These are phyloP conservation scores for Aegilops sharonensis DNA, from an alignment of 176 grass and related monocot species.

Conservation along the genomic window DNA sequence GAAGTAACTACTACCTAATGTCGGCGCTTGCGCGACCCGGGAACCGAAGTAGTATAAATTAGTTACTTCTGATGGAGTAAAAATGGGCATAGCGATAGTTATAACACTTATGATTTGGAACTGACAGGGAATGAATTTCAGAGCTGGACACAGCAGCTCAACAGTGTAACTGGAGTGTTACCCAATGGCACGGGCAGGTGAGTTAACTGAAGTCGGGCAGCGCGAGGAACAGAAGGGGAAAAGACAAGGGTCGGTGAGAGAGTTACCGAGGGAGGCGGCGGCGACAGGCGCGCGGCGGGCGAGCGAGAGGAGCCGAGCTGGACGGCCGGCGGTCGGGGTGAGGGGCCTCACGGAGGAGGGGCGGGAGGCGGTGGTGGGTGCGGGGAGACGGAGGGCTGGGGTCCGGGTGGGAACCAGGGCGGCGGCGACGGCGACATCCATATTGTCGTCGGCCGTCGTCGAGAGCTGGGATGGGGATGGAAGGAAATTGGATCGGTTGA, in stretches of 20 bases:
- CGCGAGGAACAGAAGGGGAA: no score
- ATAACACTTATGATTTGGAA: not conserved
- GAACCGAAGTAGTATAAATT: not conserved
- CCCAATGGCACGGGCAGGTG: not conserved
- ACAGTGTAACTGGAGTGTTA: not conserved
- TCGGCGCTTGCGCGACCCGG: no score
- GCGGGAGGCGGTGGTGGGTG: not conserved
- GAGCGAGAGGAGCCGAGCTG: not conserved
- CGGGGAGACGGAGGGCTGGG: not conserved
- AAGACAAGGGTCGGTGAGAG: not conserved
- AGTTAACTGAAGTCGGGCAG: not conserved
- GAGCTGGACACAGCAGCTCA: not conserved
- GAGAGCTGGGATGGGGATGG: not conserved
- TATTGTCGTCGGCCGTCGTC: not conserved
- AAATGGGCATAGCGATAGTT: not conserved
- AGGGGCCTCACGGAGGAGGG: not conserved
- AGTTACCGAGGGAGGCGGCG: slow-evolving; percentile 30
- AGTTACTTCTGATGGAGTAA: not conserved
- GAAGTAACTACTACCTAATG: not conserved
- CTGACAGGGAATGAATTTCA: not conserved
- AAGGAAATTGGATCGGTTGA: not conserved
- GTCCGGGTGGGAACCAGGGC: not conserved
- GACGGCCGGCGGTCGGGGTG: not conserved
- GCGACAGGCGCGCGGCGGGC: not conserved
- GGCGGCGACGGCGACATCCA: not conserved